A percentile compares a stretch with the other conserved stretches of the same genome.
These are phyloP conservation scores for Coleophoma eucalyptorum DNA, from an alignment of 2,329 filamentous ascomycete species.

Conservation along the genomic window DNA sequence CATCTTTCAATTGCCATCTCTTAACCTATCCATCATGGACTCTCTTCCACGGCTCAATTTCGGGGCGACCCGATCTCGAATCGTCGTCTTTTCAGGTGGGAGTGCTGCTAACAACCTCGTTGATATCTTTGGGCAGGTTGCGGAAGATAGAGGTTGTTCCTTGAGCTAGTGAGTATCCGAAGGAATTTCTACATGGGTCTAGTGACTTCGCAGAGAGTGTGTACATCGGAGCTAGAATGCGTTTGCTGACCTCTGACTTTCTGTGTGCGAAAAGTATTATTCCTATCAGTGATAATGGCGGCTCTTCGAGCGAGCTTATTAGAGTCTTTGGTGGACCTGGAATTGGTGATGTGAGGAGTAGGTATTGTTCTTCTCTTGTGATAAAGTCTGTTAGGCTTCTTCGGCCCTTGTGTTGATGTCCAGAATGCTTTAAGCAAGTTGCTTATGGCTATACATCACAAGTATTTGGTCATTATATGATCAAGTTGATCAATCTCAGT, in stretches of 20 bases:
- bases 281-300: slow-evolving; percentile 93
- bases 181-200: background rate
- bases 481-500: too few species aligned
- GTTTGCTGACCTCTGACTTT: background rate
- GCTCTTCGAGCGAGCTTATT: slow-evolving; percentile 89
- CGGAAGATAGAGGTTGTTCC: slow-evolving; percentile 27
- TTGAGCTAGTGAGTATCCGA: slow-evolving; percentile 26
- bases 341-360: slow-evolving; percentile 73
- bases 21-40: background rate
- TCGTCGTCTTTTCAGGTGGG: slow-evolving; percentile 87
- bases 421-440: background rate
- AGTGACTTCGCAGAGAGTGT: background rate
- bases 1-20: background rate
- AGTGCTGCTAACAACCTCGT: slow-evolving; percentile 94
- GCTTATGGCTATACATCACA: slow-evolving; percentile 1
- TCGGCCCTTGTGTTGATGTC: too few species aligned
- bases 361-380: slow-evolving; percentile 21
- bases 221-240: background rate
- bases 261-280: slow-evolving; percentile 65
- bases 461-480: too few species aligned
- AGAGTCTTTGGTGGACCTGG: slow-evolving; percentile 93
- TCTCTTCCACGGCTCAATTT: background rate
- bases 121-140: slow-evolving; percentile 71
- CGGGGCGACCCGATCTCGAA: slow-evolving; percentile 1
- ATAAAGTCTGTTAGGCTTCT: too few species aligned